Base-by-base conservation (phyloP, 2,329 filamentous ascomycete species). In the Penicillium rolfsii region DNA sequence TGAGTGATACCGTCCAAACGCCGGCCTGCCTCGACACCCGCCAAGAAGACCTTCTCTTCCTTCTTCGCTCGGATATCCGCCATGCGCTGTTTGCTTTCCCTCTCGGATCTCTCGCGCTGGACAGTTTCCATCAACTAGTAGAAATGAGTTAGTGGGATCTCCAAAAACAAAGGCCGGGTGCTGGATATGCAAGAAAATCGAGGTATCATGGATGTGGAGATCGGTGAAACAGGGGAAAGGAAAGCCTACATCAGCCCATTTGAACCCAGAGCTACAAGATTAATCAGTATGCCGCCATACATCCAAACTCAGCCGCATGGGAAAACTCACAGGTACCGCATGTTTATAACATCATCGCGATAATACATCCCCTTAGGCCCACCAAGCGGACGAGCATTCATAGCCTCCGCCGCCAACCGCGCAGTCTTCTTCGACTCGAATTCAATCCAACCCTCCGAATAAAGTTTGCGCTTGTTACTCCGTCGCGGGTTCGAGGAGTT, bases 371-470 rank as follows among this genome's bases (percentile, higher is more conserved):
- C 77, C 68, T 82, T 81, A 35, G 72, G 70, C 3, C 79, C 79
- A 16, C 79, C 79, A 7, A 82, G 71, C 7, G 74, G 76, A 3
- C 71, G 71, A 30, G 79, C 77, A 67, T 82, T 82, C 49, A 82
- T 68, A 2, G 79, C 76, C 67, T 81, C 77, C 3, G 79, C 79
- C 58, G 77, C 79, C 24, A 79, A 70, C 67, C 80, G 80, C 0
- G 80, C 80, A 7, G 55, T 76, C 61, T 75, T 77, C 61, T 80
- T 81, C 30, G 77, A 78, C n/a, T 69, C 74, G 58, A 81, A 80
- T 55, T 81, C 79, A 12, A 81, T 74, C 80, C 80, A 81, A 5
- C 80, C 80, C 63, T 81, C 80, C 3, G 76, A 71, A 64, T 80
- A 81, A 4, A 73, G 74, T 57, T 80, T 77, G 24, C 78, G 73